Percentiles rank a stretch among this genome's conserved stretches.
Conservation (phyloP, 1,284 basidiomycete genomes). For the Takashimella tepidaria region DNA sequence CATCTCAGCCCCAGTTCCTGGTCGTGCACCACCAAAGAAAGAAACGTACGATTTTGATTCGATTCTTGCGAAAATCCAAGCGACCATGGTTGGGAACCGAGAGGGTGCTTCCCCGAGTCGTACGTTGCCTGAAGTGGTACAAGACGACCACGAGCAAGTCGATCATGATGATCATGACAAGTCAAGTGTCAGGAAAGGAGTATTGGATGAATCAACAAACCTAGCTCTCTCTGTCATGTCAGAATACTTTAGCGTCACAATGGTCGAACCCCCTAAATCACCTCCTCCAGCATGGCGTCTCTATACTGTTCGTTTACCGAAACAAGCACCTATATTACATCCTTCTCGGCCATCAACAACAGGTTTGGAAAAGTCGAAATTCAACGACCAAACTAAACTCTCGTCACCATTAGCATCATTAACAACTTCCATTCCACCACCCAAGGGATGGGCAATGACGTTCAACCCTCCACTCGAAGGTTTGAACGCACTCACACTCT, state of each 20-base stretch:
- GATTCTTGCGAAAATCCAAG: conserved; percentile 81
- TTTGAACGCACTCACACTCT: conserved; percentile 59
- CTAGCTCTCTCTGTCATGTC: neutral
- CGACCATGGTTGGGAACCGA: conserved; percentile 65
- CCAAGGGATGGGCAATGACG: conserved; percentile 64
- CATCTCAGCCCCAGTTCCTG: neutral
- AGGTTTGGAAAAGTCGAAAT: conserved; percentile 18
- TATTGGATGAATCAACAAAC: neutral
- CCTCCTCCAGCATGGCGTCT: conserved; percentile 54
- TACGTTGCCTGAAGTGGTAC: conserved; percentile 5
- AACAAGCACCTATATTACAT: conserved; percentile 30
- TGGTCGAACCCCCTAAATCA: conserved; percentile 37
- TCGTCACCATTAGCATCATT: neutral
- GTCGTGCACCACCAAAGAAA: conserved; percentile 29
- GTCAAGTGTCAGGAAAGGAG: conserved; percentile 6
- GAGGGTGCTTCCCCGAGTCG: conserved; percentile 50
- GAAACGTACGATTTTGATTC: conserved; percentile 66
- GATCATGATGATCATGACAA: conserved; percentile 17
- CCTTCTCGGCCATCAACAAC: conserved; percentile 19
- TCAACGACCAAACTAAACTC: conserved; percentile 1
- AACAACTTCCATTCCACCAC: conserved; percentile 17
- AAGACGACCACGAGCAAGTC: neutral
- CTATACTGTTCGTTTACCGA: conserved; percentile 58
- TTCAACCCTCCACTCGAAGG: conserved; percentile 69
- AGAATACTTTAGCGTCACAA: conserved; percentile 39